These are phyloP conservation scores for Suhomyces pyralidae DNA, from an alignment of 805 yeast species.

Conservation along the genomic window DNA sequence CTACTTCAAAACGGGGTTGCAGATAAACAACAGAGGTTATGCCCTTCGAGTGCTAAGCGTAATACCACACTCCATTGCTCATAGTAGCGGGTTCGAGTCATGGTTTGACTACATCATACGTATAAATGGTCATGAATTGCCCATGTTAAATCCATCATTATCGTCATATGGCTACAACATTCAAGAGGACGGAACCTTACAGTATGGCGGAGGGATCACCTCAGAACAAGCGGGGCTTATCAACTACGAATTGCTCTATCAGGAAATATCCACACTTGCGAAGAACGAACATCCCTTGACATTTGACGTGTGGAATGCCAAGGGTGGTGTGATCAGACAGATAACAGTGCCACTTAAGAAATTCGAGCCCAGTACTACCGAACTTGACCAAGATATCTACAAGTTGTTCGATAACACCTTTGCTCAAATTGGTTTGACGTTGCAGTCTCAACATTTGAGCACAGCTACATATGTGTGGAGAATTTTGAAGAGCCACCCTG, in stretches of 20 bases:
- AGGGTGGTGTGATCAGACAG: slow-evolving; percentile 60
- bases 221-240: slow-evolving; percentile 33
- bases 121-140: slow-evolving; percentile 66
- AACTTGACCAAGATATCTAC: slow-evolving; percentile 4
- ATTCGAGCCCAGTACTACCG: slow-evolving; percentile 3
- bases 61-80: slow-evolving; percentile 36
- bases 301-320: slow-evolving; percentile 80
- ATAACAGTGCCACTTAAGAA: slow-evolving; percentile 23
- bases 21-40: slow-evolving; percentile 38
- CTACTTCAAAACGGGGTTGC: slow-evolving; percentile 32
- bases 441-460: slow-evolving; percentile 74
- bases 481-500: slow-evolving; percentile 65
- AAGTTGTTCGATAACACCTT: slow-evolving; percentile 33
- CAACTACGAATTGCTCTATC: slow-evolving; percentile 41
- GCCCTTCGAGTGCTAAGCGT: slow-evolving; percentile 39
- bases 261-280: slow-evolving; percentile 39
- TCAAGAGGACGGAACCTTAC: slow-evolving; percentile 40
- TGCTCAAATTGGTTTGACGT: slow-evolving; percentile 57
- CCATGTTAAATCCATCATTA: slow-evolving; percentile 34
- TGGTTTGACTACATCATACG: slow-evolving; percentile 88
- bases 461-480: slow-evolving; percentile 87
- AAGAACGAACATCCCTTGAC: slow-evolving; percentile 38
- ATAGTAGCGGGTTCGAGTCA: slow-evolving; percentile 54
- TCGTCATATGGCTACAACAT: slow-evolving; percentile 29
- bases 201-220: slow-evolving; percentile 33